These are phyloP conservation scores for Saccharomyces hybrid DNA, from an alignment of 1,139 yeast species.

Conservation along the genomic window DNA sequence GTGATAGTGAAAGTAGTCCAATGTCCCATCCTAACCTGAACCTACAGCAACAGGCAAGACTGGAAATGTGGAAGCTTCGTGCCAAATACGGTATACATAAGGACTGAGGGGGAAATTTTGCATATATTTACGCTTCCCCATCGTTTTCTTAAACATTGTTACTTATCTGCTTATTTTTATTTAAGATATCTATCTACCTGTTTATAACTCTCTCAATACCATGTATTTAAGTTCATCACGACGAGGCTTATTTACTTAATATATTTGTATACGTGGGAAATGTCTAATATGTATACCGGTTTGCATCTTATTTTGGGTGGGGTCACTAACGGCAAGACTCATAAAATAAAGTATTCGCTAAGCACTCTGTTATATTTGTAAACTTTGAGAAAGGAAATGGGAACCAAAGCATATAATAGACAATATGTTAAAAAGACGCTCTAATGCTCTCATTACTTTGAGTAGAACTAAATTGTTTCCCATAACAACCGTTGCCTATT, in stretches of 20 bases:
- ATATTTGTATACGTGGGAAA: not conserved
- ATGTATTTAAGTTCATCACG: not conserved
- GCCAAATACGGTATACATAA: conserved; percentile 17
- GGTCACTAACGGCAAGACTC: not conserved
- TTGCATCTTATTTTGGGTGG: not conserved
- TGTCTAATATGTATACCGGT: not conserved
- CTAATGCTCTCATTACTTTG: not conserved
- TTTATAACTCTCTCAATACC: conserved; percentile 2
- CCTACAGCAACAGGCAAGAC: conserved; percentile 27
- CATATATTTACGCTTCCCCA: not conserved
- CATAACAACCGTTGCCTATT: not conserved
- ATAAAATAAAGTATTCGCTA: not conserved
- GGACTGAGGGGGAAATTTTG: conserved; percentile 1
- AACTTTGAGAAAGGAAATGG: not conserved
- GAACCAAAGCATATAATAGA: not conserved
- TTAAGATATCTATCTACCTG: not conserved
- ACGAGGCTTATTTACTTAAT: not conserved
- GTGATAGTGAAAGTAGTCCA: conserved; percentile 39
- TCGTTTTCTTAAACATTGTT: not conserved
- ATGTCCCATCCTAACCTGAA: conserved; percentile 12
- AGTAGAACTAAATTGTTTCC: not conserved
- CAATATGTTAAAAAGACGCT: not conserved
- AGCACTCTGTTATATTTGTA: not conserved
- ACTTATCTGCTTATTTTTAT: not conserved
- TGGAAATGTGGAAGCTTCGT: conserved; percentile 29